phyloP scores from a whole-genome alignment of 164 flowering plant species.

The Berberis vulgaris region DNA sequence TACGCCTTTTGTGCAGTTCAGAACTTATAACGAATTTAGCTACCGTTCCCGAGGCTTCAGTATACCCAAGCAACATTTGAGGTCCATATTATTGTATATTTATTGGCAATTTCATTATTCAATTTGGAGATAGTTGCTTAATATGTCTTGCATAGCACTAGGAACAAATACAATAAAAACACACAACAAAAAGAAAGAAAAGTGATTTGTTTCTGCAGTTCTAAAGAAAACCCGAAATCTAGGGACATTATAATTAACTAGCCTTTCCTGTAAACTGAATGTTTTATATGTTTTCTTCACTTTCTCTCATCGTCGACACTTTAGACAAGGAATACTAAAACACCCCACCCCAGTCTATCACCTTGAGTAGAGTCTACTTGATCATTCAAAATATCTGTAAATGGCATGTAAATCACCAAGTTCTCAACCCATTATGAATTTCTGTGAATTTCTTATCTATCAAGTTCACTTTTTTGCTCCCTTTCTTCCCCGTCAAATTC shows the following conservation, averaged over 20 bases:
- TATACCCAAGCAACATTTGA: too few relatives aligned
- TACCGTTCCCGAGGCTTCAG: too few relatives aligned
- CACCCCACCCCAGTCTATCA: not conserved
- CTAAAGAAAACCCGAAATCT: not conserved
- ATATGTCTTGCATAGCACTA: not conserved
- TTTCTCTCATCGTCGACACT: not conserved
- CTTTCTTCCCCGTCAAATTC: not conserved
- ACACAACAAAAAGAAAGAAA: not conserved
- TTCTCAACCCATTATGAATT: not conserved
- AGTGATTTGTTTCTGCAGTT: not conserved
- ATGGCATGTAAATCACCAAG: too few relatives aligned
- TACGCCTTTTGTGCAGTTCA: too few relatives aligned
- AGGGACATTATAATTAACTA: too few relatives aligned
- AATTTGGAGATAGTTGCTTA: too few relatives aligned
- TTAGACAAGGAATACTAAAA: not conserved
- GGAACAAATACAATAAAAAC: not conserved
- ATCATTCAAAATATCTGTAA: not conserved
- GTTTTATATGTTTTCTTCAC: not conserved
- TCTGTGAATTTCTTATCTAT: not conserved
- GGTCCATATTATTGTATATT: too few relatives aligned
- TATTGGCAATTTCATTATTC: too few relatives aligned
- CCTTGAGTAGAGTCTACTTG: not conserved
- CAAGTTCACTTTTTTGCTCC: not conserved
- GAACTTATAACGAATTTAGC: too few relatives aligned
- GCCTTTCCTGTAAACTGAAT: too few relatives aligned